Conservation (phyloP, 1,284 basidiomycete species). For the Cutaneotrichosporon sp. region DNA sequence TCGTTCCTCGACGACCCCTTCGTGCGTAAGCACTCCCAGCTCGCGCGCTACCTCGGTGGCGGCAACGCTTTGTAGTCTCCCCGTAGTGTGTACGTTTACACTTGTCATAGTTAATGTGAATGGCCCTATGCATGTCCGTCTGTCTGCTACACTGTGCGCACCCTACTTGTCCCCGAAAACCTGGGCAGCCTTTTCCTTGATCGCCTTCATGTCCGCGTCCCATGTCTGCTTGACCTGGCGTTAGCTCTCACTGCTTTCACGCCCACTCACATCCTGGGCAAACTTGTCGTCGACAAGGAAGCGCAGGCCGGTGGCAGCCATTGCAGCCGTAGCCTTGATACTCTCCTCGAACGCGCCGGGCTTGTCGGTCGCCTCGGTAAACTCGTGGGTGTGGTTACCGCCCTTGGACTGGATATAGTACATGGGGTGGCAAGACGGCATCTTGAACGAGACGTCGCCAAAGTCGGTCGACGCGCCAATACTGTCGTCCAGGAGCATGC, state of each 20-base stretch:
- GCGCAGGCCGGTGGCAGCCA: conserved; percentile 39
- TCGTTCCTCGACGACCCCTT: conserved; percentile 28
- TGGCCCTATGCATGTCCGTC: not conserved
- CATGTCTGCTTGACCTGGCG: conserved; percentile 18
- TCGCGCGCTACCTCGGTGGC: conserved; percentile 21
- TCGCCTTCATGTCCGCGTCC: conserved; percentile 19
- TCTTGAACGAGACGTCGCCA: conserved; percentile 10
- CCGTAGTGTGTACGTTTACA: too few relatives aligned
- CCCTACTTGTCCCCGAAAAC: not conserved
- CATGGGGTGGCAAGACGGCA: conserved; percentile 23
- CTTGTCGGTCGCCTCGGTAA: conserved; percentile 12
- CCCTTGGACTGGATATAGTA: conserved; percentile 17
- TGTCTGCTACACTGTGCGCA: not conserved
- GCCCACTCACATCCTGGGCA: conserved; percentile 21
- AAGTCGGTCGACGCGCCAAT: conserved; percentile 12
- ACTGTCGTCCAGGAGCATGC: conserved; percentile 1
- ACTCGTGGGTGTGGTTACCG: conserved; percentile 32
- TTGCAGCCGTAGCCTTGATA: conserved; percentile 35
- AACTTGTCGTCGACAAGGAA: conserved; percentile 41
- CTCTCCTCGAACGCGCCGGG: conserved; percentile 26
- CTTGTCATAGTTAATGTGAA: too few relatives aligned
- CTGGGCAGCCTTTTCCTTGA: conserved; percentile 2
- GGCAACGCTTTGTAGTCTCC: not conserved
- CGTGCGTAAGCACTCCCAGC: conserved; percentile 20
- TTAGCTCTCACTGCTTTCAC: not conserved